Percentiles rank a stretch among this genome's conserved stretches.
Conservation (phyloP, 441 rosid species). For the Omphalea diandra region DNA sequence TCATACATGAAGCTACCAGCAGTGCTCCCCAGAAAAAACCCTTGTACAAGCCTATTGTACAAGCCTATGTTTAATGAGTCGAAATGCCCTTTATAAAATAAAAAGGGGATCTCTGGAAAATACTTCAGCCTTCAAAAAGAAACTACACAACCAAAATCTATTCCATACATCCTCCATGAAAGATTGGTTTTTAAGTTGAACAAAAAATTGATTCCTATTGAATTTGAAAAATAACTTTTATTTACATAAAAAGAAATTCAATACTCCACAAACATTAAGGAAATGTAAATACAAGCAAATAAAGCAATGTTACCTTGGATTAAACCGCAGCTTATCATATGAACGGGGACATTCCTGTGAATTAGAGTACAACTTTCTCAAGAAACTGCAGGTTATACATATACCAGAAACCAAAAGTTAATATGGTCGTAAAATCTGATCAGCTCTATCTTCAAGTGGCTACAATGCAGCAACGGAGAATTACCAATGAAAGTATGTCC, state of each 20-base stretch:
- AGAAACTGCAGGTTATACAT: slow-evolving; percentile 55
- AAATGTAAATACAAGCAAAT: neutral
- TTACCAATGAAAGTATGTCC: slow-evolving; percentile 92
- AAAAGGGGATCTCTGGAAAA: neutral
- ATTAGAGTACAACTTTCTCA: slow-evolving; percentile 70
- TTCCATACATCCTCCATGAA: neutral
- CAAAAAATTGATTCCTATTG: neutral
- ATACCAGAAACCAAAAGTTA: slow-evolving; percentile 23
- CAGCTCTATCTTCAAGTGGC: neutral
- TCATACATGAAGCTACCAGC: neutral
- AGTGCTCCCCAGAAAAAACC: neutral
- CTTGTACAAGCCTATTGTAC: neutral
- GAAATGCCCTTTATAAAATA: neutral
- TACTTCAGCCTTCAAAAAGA: slow-evolving; percentile 1
- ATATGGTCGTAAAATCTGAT: neutral
- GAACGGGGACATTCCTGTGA: slow-evolving; percentile 89
- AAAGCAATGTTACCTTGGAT: slow-evolving; percentile 62
- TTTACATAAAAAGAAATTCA: neutral
- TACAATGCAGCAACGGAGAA: neutral
- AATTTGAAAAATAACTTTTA: neutral
- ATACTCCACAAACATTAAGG: neutral
- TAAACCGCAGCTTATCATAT: slow-evolving; percentile 82
- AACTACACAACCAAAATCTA: neutral
- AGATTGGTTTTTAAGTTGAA: neutral
- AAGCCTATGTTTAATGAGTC: neutral